Percentiles rank a stretch among this genome's conserved stretches.
Evolutionary conservation across 306 rosid genomes (phyloP).

Genomic region (Vicia villosa): DNA sequence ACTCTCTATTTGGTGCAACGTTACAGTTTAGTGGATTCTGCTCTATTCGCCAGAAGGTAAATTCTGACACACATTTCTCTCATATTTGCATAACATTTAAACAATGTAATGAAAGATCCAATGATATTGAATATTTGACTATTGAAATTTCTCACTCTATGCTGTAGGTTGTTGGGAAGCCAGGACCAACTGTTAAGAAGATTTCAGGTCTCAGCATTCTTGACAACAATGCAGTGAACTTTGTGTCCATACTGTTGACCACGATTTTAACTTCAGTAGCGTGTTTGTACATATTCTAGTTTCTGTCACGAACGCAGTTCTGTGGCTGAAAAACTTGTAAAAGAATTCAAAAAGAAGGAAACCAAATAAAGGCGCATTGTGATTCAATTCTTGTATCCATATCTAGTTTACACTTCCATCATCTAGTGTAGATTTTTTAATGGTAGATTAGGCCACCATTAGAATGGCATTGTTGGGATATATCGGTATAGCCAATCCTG

Average conservation of each 20-base stretch:
- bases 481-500: conserved; percentile 7
- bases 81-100: conserved; percentile 22
- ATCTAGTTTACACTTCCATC: neutral
- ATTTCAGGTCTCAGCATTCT: conserved; percentile 77
- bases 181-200: conserved; percentile 75
- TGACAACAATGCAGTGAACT: conserved; percentile 90
- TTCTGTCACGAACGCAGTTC: neutral
- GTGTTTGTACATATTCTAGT: conserved; percentile 60
- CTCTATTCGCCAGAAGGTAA: conserved; percentile 79
- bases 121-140: conserved; percentile 17
- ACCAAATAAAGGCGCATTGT: neutral
- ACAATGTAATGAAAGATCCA: conserved; percentile 23
- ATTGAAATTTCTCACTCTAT: conserved; percentile 15
- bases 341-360: conserved; percentile 5
- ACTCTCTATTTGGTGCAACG: conserved; percentile 96
- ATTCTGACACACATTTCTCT: conserved; percentile 14
- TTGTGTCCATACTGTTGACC: conserved; percentile 73
- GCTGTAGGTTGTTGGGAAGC: conserved; percentile 86
- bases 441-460: conserved; percentile 12
- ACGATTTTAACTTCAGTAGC: conserved; percentile 61
- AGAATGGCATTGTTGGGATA: conserved; percentile 20
- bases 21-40: conserved; percentile 91
- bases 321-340: conserved; percentile 16
- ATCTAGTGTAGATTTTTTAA: neutral
- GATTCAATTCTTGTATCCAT: neutral